A percentile compares a stretch with the other conserved stretches of the same genome.
Conservation (phyloP, 108 stramenopile species). For the Chaetoceros tenuissimus region DNA sequence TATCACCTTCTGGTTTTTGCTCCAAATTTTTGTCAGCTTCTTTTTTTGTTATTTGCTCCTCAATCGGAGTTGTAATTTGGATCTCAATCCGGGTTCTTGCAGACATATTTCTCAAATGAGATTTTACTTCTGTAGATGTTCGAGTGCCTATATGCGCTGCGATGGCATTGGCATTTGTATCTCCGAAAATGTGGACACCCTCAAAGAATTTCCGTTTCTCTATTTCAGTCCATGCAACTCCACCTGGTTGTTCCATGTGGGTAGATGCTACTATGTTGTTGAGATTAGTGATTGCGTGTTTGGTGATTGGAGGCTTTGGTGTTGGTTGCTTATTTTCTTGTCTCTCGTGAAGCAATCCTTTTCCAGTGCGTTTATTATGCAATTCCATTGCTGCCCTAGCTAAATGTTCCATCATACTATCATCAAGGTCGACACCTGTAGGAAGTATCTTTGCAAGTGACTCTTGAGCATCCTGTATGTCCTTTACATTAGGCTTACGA, state of each 20-base stretch:
- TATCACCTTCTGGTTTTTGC: not conserved
- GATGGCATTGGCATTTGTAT: not conserved
- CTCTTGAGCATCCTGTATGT: not conserved
- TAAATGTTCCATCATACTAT: constrained; percentile 72
- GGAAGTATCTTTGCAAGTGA: constrained; percentile 25
- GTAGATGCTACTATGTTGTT: not conserved
- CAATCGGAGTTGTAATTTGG: not conserved
- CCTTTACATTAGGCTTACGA: not conserved
- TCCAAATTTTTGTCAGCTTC: not conserved
- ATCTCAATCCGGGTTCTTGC: not conserved
- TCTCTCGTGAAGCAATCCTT: constrained; percentile 35
- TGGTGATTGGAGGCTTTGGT: not conserved
- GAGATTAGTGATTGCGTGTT: not conserved
- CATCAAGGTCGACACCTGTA: constrained; percentile 37
- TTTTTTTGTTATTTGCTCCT: not conserved
- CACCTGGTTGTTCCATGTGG: not conserved
- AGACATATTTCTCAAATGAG: constrained; percentile 14
- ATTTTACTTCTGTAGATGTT: constrained; percentile 34
- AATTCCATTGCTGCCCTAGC: constrained; percentile 75
- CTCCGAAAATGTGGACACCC: constrained; percentile 10
- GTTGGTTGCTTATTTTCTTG: constrained; percentile 16
- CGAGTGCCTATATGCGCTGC: constrained; percentile 11
- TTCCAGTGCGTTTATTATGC: constrained; percentile 71
- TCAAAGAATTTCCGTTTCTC: constrained; percentile 15
- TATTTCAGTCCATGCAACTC: constrained; percentile 25